Conservation (phyloP, 495 filamentous ascomycete genomes). For the Hypomontagnella submonticulosa region DNA sequence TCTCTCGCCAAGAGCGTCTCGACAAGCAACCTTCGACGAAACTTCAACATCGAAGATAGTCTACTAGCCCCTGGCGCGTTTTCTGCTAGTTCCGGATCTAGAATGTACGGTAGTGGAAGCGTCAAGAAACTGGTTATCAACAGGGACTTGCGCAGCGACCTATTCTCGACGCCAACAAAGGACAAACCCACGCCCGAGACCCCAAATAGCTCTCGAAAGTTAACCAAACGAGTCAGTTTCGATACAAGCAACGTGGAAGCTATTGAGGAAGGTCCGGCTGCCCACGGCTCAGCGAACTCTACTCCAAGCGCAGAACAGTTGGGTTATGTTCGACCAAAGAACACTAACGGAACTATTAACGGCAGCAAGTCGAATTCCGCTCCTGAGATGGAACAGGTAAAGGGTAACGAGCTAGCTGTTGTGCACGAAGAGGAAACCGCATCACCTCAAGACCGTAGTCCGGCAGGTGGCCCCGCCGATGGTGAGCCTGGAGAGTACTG, state of each 20-base stretch:
- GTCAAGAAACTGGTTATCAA: conserved; percentile 93
- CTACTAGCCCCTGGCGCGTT: conserved; percentile 88
- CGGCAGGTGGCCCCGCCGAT: conserved; percentile 52
- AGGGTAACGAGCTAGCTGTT: conserved; percentile 79
- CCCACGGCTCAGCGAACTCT: conserved; percentile 57
- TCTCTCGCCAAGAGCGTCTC: conserved; percentile 71
- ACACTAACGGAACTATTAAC: conserved; percentile 61
- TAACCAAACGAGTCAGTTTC: conserved; percentile 91
- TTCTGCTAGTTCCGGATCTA: conserved; percentile 71
- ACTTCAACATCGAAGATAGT: conserved; percentile 72
- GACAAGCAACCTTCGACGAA: conserved; percentile 70
- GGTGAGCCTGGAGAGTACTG: conserved; percentile 80
- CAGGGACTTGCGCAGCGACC: conserved; percentile 80
- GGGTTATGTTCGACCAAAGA: conserved; percentile 70
- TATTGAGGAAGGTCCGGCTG: conserved; percentile 52
- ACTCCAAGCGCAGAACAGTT: conserved; percentile 69
- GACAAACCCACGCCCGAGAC: conserved; percentile 54
- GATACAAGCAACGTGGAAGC: conserved; percentile 67
- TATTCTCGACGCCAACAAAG: conserved; percentile 70
- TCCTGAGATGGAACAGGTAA: conserved; percentile 78
- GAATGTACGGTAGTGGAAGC: conserved; percentile 67
- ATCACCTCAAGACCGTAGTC: conserved; percentile 43
- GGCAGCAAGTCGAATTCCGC: conserved; percentile 55
- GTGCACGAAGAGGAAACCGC: conserved; percentile 75
- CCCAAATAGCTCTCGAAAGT: conserved; percentile 64